phyloP scores from a whole-genome alignment of 306 rosid genomes.

The Geum urbanum region DNA sequence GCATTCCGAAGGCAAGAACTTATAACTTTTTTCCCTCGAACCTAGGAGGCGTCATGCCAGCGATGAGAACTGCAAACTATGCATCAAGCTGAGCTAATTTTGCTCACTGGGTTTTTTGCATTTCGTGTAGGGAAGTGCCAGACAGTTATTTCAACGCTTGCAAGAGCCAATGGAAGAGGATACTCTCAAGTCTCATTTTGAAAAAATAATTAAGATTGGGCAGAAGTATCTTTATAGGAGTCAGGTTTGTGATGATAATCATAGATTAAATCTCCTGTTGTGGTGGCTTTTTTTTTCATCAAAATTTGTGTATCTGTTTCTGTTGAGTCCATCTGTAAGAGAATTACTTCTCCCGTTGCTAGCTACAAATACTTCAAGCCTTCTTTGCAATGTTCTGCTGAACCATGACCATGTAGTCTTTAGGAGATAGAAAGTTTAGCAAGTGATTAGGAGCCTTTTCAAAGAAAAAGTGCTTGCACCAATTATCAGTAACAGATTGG shows the following conservation, averaged over 20 bases:
- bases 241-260: constrained; percentile 61
- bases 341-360: neutral
- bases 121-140: constrained; percentile 89
- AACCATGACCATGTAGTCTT: neutral
- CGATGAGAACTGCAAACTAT: constrained; percentile 5
- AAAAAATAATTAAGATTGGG: constrained; percentile 84
- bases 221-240: constrained; percentile 67
- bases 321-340: neutral
- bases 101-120: constrained; percentile 20
- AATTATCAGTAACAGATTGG: neutral
- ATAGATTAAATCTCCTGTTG: neutral
- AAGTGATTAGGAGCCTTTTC: neutral
- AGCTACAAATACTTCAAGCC: neutral
- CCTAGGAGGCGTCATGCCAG: constrained; percentile 1
- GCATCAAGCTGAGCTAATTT: constrained; percentile 24
- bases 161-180: constrained; percentile 99
- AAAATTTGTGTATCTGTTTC: neutral
- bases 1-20: constrained; percentile 91
- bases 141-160: constrained; percentile 92
- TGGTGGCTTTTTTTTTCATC: neutral
- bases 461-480: neutral
- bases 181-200: constrained; percentile 85
- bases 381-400: neutral
- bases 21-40: neutral
- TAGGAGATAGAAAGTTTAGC: neutral